Percentiles rank a stretch among this genome's conserved stretches.
These are phyloP conservation scores for Trichocladium uniseriatum DNA, from an alignment of 495 filamentous ascomycete genomes.

Conservation along the genomic window DNA sequence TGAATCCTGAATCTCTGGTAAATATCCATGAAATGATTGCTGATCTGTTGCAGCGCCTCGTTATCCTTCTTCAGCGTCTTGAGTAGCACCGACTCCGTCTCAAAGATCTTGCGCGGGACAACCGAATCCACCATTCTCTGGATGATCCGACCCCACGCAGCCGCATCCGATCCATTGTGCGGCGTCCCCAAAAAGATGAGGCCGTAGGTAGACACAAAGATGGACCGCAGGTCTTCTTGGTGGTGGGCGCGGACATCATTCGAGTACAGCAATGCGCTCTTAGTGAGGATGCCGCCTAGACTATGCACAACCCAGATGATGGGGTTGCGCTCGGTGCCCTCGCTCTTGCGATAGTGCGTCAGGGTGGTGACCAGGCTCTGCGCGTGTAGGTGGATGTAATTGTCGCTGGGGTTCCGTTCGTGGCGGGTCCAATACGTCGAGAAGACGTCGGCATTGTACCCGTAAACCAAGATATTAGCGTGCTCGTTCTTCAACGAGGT, in stretches of 20 bases:
- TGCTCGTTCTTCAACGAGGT: conserved; percentile 49
- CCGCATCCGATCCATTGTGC: conserved; percentile 67
- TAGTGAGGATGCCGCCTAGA: conserved; percentile 72
- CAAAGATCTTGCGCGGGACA: conserved; percentile 60
- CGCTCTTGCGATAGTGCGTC: conserved; percentile 44
- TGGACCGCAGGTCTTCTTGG: conserved; percentile 63
- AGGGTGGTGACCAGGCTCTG: conserved; percentile 64
- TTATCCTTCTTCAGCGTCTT: conserved; percentile 66
- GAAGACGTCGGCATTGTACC: conserved; percentile 74
- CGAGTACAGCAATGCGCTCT: conserved; percentile 52
- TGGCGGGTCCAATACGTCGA: conserved; percentile 41
- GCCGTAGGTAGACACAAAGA: conserved; percentile 76
- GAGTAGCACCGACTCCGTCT: conserved; percentile 60
- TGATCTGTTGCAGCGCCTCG: conserved; percentile 74
- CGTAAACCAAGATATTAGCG: conserved; percentile 69
- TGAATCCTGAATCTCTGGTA: conserved; percentile 61
- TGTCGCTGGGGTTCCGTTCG: conserved; percentile 44
- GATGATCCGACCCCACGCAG: conserved; percentile 65
- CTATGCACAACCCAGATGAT: conserved; percentile 85
- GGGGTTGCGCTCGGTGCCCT: conserved; percentile 49
- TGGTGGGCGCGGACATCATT: conserved; percentile 54
- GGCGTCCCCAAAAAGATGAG: conserved; percentile 86
- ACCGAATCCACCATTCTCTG: conserved; percentile 64
- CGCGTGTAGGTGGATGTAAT: conserved; percentile 75
- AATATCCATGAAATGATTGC: conserved; percentile 63